These are phyloP conservation scores for Corynespora cassiicola DNA, from an alignment of 2,329 filamentous ascomycete species.

Conservation along the genomic window DNA sequence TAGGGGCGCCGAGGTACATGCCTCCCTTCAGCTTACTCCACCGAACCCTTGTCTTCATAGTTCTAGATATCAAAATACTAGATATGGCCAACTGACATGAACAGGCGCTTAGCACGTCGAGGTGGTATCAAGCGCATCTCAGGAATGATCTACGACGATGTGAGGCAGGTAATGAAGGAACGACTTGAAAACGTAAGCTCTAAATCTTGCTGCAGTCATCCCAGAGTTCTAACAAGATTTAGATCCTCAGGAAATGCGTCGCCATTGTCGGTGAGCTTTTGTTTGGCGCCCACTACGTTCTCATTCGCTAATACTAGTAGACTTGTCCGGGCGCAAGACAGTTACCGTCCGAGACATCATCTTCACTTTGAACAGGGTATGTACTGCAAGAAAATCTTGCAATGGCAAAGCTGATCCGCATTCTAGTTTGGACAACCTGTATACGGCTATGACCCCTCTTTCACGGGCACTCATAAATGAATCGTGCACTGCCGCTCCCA, in stretches of 20 bases:
- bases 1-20: too few relatives aligned
- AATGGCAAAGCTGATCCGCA: too few relatives aligned
- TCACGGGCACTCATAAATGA: too few relatives aligned
- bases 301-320: slow-evolving; percentile 11
- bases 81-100: slow-evolving; percentile 15
- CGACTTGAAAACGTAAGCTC: slow-evolving; percentile 50
- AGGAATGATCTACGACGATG: slow-evolving; percentile 67
- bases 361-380: slow-evolving; percentile 37
- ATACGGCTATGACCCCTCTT: slow-evolving; percentile 27
- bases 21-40: too few relatives aligned
- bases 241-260: slow-evolving; percentile 31
- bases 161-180: slow-evolving; percentile 58
- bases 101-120: slow-evolving; percentile 71
- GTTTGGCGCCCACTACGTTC: not conserved
- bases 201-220: slow-evolving; percentile 2
- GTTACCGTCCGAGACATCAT: slow-evolving; percentile 38
- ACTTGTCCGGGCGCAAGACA: slow-evolving; percentile 34
- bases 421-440: slow-evolving; percentile 25
- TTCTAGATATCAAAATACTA: too few relatives aligned
- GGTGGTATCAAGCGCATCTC: slow-evolving; percentile 81
- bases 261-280: slow-evolving; percentile 24
- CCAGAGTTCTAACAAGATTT: too few relatives aligned
- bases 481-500: too few relatives aligned
- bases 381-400: too few relatives aligned
- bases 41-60: not conserved